phyloP scores from a whole-genome alignment of 495 filamentous ascomycete genomes.

The Penicillium alfredii region DNA sequence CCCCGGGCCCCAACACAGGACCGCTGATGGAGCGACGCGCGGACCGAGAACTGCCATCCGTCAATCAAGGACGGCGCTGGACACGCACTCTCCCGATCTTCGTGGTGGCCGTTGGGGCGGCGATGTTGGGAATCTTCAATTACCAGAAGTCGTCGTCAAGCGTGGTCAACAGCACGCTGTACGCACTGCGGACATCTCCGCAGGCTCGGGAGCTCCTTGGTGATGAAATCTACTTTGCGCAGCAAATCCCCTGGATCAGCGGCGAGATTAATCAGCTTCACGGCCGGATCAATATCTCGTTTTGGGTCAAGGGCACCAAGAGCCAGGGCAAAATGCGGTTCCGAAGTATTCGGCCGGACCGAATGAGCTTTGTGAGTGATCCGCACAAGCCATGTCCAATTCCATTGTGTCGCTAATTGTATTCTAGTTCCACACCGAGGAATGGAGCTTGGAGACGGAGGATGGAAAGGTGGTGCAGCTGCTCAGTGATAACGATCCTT shows the following conservation, averaged over 20 bases:
- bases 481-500: constrained; percentile 55
- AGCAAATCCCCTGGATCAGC: constrained; percentile 86
- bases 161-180: constrained; percentile 78
- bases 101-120: constrained; percentile 51
- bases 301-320: constrained; percentile 80
- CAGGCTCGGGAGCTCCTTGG: constrained; percentile 71
- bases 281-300: constrained; percentile 81
- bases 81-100: constrained; percentile 53
- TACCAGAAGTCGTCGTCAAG: constrained; percentile 87
- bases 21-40: constrained; percentile 73
- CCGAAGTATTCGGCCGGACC: constrained; percentile 62
- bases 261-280: constrained; percentile 93
- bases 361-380: constrained; percentile 67
- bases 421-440: constrained; percentile 61
- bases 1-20: constrained; percentile 46
- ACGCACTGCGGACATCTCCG: constrained; percentile 76
- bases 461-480: constrained; percentile 62
- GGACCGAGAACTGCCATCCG: constrained; percentile 68
- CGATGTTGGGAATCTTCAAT: constrained; percentile 87
- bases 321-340: constrained; percentile 71
- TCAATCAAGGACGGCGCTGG: constrained; percentile 39
- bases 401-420: constrained; percentile 3
- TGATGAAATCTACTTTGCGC: constrained; percentile 87
- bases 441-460: constrained; percentile 67
- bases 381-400: too few relatives aligned